Evolutionary conservation across 345 rosid species (phyloP), one percentile per base, ranked within the genome.

Genomic region (Arabis alpina): DNA sequence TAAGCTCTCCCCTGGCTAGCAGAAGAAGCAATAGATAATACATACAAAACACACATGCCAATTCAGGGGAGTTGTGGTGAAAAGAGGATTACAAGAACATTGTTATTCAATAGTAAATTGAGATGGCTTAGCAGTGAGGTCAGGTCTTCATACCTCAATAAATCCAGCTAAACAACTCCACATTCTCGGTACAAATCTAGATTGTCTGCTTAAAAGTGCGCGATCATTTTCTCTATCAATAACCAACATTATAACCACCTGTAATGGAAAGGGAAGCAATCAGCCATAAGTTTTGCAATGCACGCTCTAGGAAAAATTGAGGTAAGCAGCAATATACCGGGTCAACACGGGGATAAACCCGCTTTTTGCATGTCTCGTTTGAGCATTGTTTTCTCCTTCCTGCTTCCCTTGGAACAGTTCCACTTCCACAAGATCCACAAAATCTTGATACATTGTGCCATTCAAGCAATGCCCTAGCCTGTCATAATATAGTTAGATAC

Each of bases 121-220:
- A 78, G 61, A 41, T 69, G 43, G 6, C 10, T 58, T 65, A 52
- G 39, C 4, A 3, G 45, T 37, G 34, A 10, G 44, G 49, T 23
- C 36, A 12, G 48, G 49, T 23, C 41, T 8, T 27, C 53, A 2
- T 78, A 93, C 98, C 94, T 93, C 98, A 68, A 91, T 80, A 77
- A 93, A 93, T 54, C 97, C 98, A 49, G 96, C 91, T 80, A 89
- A 80, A 82, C 98, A 93, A 79, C 94, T 93, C 97, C 98, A 93
- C 94, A 93, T 86, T 59, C 97, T 82, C 14, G 97, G 97, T 24
- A 89, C 96, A 77, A 37, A 86, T 79, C 98, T 86, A n/a, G 94
- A 82, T 24, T 87, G 97, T 53, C 89, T 85, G 78, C 95, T 83
- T 70, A 93, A 74, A 69, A 93, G 96, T 36, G 76, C 95, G 13